Conservation (phyloP, 2,329 filamentous ascomycete genomes). For the Cercospora zeae-maydis region DNA sequence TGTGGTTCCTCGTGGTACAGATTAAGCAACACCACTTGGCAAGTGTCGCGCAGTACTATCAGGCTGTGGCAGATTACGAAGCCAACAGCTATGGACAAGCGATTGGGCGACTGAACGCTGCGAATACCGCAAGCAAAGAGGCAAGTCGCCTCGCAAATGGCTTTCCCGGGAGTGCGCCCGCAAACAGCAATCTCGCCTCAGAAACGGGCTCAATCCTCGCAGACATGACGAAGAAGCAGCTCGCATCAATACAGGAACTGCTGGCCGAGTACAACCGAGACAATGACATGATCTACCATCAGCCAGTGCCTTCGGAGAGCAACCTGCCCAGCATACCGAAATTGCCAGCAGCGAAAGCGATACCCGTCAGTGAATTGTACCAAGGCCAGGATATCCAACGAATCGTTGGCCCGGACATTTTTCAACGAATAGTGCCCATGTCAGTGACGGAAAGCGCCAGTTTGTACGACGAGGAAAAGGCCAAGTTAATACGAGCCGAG, state of each 20-base stretch:
- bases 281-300: constrained; percentile 98
- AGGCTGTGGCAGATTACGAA: constrained; percentile 86
- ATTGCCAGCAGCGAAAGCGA: constrained; percentile 90
- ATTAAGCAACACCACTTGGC: constrained; percentile 78
- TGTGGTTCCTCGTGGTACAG: constrained; percentile 81
- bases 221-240: constrained; percentile 81
- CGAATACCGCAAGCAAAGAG: constrained; percentile 73
- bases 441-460: constrained; percentile 95
- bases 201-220: constrained; percentile 71
- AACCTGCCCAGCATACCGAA: constrained; percentile 79
- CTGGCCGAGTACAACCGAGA: constrained; percentile 75
- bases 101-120: constrained; percentile 76
- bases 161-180: constrained; percentile 75
- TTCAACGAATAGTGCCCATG: constrained; percentile 93
- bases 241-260: constrained; percentile 75
- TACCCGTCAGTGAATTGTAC: constrained; percentile 93
- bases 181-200: constrained; percentile 76
- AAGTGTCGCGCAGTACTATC: constrained; percentile 88
- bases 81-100: constrained; percentile 81
- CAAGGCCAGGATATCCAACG: constrained; percentile 95
- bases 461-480: constrained; percentile 97
- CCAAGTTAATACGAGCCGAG: constrained; percentile 88
- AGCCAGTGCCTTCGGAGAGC: constrained; percentile 81
- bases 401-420: constrained; percentile 95
- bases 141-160: constrained; percentile 71